phyloP scores from a whole-genome alignment of 129 eudicot species.

The Tagetes erecta region DNA sequence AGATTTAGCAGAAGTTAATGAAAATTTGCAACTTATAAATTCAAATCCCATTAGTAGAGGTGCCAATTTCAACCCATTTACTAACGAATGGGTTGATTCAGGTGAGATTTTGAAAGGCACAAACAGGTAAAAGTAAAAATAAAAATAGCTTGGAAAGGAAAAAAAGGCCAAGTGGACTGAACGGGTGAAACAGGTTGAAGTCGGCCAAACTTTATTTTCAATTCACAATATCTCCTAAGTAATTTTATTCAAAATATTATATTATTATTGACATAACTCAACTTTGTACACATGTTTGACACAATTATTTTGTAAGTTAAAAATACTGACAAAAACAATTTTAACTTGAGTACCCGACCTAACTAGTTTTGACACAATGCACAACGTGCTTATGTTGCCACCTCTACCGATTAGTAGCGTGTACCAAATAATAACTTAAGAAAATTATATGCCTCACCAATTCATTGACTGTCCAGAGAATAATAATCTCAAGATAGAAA shows the following conservation, averaged over 20 bases:
- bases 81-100: neutral
- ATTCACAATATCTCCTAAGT: neutral
- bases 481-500: conserved; percentile 60
- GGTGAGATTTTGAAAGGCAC: neutral
- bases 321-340: neutral
- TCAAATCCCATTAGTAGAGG: neutral
- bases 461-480: conserved; percentile 77
- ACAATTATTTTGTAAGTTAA: neutral
- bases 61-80: neutral
- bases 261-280: neutral
- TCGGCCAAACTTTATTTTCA: neutral
- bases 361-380: neutral
- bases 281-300: neutral
- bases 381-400: neutral
- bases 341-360: neutral
- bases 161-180: neutral
- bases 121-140: neutral
- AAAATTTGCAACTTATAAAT: conserved; percentile 3
- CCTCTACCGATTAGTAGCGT: neutral
- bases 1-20: neutral
- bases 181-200: neutral
- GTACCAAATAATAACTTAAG: conserved; percentile 9
- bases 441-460: conserved; percentile 56
- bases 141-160: neutral
- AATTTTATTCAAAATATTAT: neutral